Percentiles rank a stretch among this genome's conserved stretches.
Conservation (phyloP, 257 asterid species). For the Cruciata laevipes region DNA sequence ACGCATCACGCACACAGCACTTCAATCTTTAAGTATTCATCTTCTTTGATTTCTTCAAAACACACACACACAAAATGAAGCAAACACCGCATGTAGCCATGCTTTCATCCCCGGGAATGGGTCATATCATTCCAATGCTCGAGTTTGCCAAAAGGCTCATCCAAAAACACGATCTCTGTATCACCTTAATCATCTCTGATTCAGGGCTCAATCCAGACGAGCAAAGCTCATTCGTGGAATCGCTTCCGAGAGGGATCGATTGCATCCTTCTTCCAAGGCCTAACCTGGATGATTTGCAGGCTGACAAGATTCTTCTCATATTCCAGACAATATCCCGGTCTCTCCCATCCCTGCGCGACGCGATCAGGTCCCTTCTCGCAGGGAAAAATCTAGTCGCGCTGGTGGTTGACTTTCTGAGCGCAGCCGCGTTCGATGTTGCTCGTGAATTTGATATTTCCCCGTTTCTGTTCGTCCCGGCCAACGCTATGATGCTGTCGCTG, state of each 20-base stretch:
- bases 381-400: slow-evolving; percentile 9
- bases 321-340: slow-evolving; percentile 9
- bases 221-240: slow-evolving; percentile 3
- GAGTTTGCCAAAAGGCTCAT: slow-evolving; percentile 18
- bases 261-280: slow-evolving; percentile 13
- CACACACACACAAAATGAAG: neutral
- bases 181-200: slow-evolving; percentile 11
- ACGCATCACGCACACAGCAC: neutral
- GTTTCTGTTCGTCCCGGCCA: slow-evolving; percentile 18
- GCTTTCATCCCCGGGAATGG: slow-evolving; percentile 19
- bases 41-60: neutral
- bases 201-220: neutral
- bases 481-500: slow-evolving; percentile 17
- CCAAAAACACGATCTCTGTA: slow-evolving; percentile 6
- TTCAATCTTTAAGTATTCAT: neutral
- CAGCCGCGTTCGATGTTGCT: slow-evolving; percentile 23
- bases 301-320: slow-evolving; percentile 3
- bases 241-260: slow-evolving; percentile 2
- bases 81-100: slow-evolving; percentile 15
- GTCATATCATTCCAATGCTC: slow-evolving; percentile 17
- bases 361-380: neutral
- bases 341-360: slow-evolving; percentile 9
- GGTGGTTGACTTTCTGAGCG: slow-evolving; percentile 21
- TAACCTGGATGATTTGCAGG: slow-evolving; percentile 7
- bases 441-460: slow-evolving; percentile 14